phyloP scores from a whole-genome alignment of 116 monocot genomes.

The Cymodocea nodosa region DNA sequence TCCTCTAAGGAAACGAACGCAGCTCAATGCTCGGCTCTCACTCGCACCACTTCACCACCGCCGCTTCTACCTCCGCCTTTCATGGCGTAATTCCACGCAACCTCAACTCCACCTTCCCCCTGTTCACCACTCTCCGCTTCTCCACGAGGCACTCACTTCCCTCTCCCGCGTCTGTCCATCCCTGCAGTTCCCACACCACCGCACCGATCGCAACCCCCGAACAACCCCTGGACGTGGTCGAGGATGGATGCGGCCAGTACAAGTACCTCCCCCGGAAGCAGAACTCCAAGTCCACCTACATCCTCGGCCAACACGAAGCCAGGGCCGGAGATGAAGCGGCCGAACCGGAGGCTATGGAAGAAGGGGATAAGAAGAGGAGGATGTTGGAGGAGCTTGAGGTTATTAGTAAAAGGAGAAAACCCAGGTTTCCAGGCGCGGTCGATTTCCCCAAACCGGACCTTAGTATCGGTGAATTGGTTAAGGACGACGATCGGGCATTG shows the following conservation, averaged over 20 bases:
- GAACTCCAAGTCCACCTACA: conserved; percentile 37
- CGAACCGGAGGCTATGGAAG: conserved; percentile 8
- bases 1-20: neutral
- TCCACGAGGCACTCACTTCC: neutral
- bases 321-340: neutral
- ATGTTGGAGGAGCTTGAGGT: conserved; percentile 32
- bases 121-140: neutral
- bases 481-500: conserved; percentile 25
- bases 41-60: conserved; percentile 3
- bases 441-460: conserved; percentile 26
- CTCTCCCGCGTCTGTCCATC: neutral
- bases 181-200: conserved; percentile 1
- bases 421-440: conserved; percentile 72
- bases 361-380: conserved; percentile 21
- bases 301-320: conserved; percentile 7
- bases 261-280: conserved; percentile 24
- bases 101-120: neutral
- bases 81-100: neutral
- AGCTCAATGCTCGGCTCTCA: neutral
- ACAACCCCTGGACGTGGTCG: neutral
- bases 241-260: no score
- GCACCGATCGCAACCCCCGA: neutral
- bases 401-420: conserved; percentile 8
- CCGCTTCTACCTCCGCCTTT: conserved; percentile 3
- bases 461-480: neutral